phyloP scores from a whole-genome alignment of 352 stramenopile species.

The Globisporangium polare region DNA sequence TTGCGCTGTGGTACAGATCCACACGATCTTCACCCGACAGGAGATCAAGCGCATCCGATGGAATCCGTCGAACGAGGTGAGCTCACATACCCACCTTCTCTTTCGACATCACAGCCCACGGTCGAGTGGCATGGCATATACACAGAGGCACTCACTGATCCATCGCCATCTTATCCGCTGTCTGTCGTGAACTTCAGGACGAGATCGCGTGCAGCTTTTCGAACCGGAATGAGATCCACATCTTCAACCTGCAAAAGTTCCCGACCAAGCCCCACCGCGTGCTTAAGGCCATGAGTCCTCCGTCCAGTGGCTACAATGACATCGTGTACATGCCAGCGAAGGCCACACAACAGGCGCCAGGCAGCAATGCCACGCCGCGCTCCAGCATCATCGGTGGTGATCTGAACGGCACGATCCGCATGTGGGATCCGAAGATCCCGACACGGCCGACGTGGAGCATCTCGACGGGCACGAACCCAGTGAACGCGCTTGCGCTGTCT shows the following conservation, averaged over 20 bases:
- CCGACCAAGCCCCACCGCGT: slow-evolving; percentile 53
- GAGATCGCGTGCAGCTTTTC: slow-evolving; percentile 72
- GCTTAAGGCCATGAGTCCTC: slow-evolving; percentile 60
- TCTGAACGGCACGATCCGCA: slow-evolving; percentile 54
- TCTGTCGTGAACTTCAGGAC: slow-evolving; percentile 26
- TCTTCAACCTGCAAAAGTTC: slow-evolving; percentile 78
- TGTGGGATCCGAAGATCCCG: slow-evolving; percentile 63
- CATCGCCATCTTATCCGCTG: neutral
- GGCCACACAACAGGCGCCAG: neutral
- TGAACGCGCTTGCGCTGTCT: slow-evolving; percentile 49
- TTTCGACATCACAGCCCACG: too few species aligned
- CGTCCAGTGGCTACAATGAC: slow-evolving; percentile 75
- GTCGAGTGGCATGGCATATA: neutral
- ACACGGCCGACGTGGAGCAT: slow-evolving; percentile 52
- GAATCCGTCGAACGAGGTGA: slow-evolving; percentile 69
- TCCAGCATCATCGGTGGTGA: slow-evolving; percentile 51
- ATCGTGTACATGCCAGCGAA: slow-evolving; percentile 43
- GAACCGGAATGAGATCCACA: slow-evolving; percentile 67
- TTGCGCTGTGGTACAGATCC: slow-evolving; percentile 34
- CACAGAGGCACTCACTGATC: slow-evolving; percentile 1
- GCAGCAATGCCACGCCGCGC: slow-evolving; percentile 13
- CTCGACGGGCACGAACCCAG: slow-evolving; percentile 36
- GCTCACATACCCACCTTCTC: too few species aligned
- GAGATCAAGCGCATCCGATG: slow-evolving; percentile 74
- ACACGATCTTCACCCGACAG: slow-evolving; percentile 65